Conservation (phyloP, 2,329 filamentous ascomycete species). For the Stromatinia cepivora region DNA sequence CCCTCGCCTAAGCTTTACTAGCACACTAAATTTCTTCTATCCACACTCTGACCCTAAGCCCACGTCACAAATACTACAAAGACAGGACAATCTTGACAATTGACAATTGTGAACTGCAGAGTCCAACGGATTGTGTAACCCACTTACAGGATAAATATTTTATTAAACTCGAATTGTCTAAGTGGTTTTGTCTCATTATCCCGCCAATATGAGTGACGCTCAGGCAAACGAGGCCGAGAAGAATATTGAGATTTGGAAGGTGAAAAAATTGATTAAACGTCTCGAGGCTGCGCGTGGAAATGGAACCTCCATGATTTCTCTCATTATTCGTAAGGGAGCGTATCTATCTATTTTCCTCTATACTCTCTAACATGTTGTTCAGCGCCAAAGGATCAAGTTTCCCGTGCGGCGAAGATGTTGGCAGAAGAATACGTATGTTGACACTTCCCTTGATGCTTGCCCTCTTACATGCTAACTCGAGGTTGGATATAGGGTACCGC, state of each 20-base stretch:
- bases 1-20: slow-evolving; percentile 21
- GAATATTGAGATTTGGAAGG: slow-evolving; percentile 94
- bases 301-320: slow-evolving; percentile 98
- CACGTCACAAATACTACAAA: slow-evolving; percentile 20
- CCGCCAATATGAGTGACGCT: slow-evolving; percentile 76
- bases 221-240: slow-evolving; percentile 95
- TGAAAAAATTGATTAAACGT: slow-evolving; percentile 99
- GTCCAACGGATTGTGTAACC: slow-evolving; percentile 19
- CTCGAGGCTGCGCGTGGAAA: slow-evolving; percentile 96
- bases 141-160: slow-evolving; percentile 9
- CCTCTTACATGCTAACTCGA: slow-evolving; percentile 18
- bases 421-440: slow-evolving; percentile 94
- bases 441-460: slow-evolving; percentile 21
- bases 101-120: slow-evolving; percentile 22
- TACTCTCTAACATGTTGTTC: slow-evolving; percentile 27
- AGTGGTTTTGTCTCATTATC: slow-evolving; percentile 26
- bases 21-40: slow-evolving; percentile 19
- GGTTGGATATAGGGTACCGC: slow-evolving; percentile 76
- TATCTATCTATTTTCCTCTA: slow-evolving; percentile 29
- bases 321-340: slow-evolving; percentile 81
- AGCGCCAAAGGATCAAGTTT: slow-evolving; percentile 98
- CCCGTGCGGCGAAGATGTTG: slow-evolving; percentile 97
- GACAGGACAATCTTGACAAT: slow-evolving; percentile 15
- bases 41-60: slow-evolving; percentile 10
- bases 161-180: slow-evolving; percentile 8